Evolutionary conservation across 2,329 filamentous ascomycete species (phyloP).

Genomic region (Phoma herbarum): DNA sequence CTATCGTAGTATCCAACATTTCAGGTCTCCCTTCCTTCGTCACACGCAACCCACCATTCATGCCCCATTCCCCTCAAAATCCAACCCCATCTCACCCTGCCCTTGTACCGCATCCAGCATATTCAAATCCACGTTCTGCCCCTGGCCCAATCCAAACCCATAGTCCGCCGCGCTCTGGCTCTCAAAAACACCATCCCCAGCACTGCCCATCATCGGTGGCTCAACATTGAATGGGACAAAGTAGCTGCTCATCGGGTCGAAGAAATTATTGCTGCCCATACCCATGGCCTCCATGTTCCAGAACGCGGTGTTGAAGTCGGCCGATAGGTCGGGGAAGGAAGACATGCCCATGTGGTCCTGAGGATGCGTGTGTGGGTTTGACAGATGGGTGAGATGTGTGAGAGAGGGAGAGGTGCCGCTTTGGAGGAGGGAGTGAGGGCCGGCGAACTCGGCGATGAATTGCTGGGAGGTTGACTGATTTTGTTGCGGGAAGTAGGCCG

Average conservation of each 20-base stretch:
- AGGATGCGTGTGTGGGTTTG: conserved; percentile 28
- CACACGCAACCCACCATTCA: too few relatives aligned
- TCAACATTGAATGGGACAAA: conserved; percentile 94
- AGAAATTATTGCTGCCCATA: conserved; percentile 39
- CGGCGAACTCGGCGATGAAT: conserved; percentile 57
- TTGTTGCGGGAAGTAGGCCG: conserved; percentile 40
- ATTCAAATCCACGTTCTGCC: conserved; percentile 30
- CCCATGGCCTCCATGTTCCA: conserved; percentile 49
- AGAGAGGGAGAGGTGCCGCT: conserved; percentile 40
- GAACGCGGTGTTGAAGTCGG: conserved; percentile 44
- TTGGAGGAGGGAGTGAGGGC: conserved; percentile 49
- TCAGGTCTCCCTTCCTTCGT: not conserved
- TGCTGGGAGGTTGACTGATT: conserved; percentile 38
- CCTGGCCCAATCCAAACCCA: conserved; percentile 36
- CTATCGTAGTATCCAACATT: not conserved
- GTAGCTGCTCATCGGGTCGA: conserved; percentile 72
- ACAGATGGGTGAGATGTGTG: conserved; percentile 39
- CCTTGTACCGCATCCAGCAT: conserved; percentile 25
- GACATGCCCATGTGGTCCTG: conserved; percentile 39
- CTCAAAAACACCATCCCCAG: conserved; percentile 49
- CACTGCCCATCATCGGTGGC: conserved; percentile 61
- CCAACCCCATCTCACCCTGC: conserved; percentile 10
- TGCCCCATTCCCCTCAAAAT: conserved; percentile 14
- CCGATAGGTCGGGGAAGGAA: conserved; percentile 44
- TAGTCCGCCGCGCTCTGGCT: conserved; percentile 26